A percentile compares a stretch with the other conserved stretches of the same genome.
Evolutionary conservation across 1,284 basidiomycete genomes (phyloP).

Genomic region (Boletus semigastroideus): DNA sequence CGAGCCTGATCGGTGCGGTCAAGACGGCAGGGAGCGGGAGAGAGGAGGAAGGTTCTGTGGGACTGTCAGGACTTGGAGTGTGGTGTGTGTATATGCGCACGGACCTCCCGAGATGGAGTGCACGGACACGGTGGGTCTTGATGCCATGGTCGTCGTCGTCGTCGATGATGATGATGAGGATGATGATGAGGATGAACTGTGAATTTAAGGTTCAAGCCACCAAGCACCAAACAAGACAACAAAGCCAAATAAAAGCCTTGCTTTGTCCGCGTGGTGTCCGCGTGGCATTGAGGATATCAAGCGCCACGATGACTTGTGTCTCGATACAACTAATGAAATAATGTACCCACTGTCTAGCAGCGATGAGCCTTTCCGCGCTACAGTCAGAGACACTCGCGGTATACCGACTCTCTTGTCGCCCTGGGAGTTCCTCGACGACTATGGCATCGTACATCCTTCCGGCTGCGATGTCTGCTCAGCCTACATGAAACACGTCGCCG

Average conservation of each 20-base stretch:
- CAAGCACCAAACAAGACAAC: constrained; percentile 8
- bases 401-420: constrained; percentile 34
- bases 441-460: constrained; percentile 43
- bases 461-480: constrained; percentile 39
- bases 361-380: constrained; percentile 32
- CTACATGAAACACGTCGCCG: constrained; percentile 44
- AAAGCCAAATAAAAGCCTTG: constrained; percentile 28
- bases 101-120: constrained; percentile 73
- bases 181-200: constrained; percentile 4
- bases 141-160: constrained; percentile 63
- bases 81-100: neutral
- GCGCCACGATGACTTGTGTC: constrained; percentile 9
- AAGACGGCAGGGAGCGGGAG: constrained; percentile 96
- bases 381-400: constrained; percentile 31
- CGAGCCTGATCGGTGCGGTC: constrained; percentile 97
- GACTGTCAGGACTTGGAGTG: constrained; percentile 1
- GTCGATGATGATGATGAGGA: constrained; percentile 8
- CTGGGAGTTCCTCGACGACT: constrained; percentile 41
- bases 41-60: constrained; percentile 80
- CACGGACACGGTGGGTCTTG: constrained; percentile 86
- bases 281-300: constrained; percentile 35
- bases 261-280: constrained; percentile 28
- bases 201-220: constrained; percentile 31
- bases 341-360: constrained; percentile 35
- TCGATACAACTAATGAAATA: neutral